Conservation (phyloP, 257 asterid species). For the Ligustrum vulgare region DNA sequence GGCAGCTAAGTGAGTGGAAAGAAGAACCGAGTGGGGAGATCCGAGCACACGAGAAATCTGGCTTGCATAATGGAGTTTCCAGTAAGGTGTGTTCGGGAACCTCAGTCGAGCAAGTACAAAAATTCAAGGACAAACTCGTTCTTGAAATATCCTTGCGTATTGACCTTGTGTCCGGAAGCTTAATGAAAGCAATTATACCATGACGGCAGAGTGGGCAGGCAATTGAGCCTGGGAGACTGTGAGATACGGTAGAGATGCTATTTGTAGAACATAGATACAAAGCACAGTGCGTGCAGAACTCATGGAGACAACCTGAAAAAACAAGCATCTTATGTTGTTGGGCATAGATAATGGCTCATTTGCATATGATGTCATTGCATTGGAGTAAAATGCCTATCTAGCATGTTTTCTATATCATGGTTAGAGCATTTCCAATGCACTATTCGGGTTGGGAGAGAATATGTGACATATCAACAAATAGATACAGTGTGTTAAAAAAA, state of each 20-base stretch:
- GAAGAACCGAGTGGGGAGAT: constrained; percentile 55
- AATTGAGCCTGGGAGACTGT: constrained; percentile 73
- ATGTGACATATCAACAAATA: too few relatives aligned
- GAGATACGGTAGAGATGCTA: constrained; percentile 43
- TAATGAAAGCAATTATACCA: constrained; percentile 67
- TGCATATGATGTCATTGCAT: neutral
- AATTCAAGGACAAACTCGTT: constrained; percentile 57
- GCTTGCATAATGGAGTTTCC: constrained; percentile 70
- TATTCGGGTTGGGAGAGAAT: too few relatives aligned
- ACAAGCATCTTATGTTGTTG: neutral
- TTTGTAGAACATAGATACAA: constrained; percentile 75
- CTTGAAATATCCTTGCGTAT: constrained; percentile 47
- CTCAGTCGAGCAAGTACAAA: constrained; percentile 63
- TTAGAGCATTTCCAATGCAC: too few relatives aligned
- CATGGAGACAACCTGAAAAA: constrained; percentile 74
- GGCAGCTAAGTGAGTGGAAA: constrained; percentile 67
- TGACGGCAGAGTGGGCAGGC: constrained; percentile 87
- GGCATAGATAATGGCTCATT: neutral
- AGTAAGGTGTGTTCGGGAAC: constrained; percentile 37
- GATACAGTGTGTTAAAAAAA: too few relatives aligned
- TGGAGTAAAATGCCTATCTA: neutral
- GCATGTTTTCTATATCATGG: neutral
- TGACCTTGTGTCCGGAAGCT: constrained; percentile 57
- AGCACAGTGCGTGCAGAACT: constrained; percentile 84
- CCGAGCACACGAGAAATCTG: constrained; percentile 41